Evolutionary conservation across 768 basidiomycete species (phyloP).

Genomic region (Butyriboletus loyo): DNA sequence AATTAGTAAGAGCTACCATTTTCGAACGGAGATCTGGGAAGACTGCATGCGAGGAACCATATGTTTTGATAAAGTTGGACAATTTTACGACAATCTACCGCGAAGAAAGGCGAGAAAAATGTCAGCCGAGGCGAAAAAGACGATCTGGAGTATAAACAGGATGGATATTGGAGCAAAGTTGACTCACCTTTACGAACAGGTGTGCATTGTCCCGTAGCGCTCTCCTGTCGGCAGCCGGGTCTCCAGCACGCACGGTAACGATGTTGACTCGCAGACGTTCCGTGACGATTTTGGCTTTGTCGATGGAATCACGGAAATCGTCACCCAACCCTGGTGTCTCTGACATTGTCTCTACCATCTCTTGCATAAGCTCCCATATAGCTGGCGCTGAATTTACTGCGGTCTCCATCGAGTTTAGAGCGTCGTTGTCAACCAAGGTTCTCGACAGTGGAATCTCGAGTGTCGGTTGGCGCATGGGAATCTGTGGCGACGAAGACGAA

Average conservation of each 20-base stretch:
- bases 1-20: conserved; percentile 74
- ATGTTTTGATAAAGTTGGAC: conserved; percentile 67
- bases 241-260: conserved; percentile 53
- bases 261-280: conserved; percentile 59
- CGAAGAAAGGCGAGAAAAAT: background rate
- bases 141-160: background rate
- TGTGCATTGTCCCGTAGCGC: conserved; percentile 75
- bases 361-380: conserved; percentile 81
- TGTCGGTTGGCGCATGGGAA: conserved; percentile 30
- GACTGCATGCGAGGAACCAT: conserved; percentile 54
- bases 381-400: conserved; percentile 78
- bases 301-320: conserved; percentile 53
- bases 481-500: conserved; percentile 33
- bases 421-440: conserved; percentile 72
- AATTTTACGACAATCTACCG: conserved; percentile 72
- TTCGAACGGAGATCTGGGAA: conserved; percentile 60
- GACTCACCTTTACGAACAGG: conserved; percentile 72
- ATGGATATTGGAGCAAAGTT: background rate
- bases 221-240: conserved; percentile 53
- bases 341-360: conserved; percentile 60
- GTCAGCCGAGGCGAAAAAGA: conserved; percentile 3
- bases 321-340: conserved; percentile 40
- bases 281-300: conserved; percentile 63
- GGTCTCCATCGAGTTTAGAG: conserved; percentile 71
- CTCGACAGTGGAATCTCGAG: conserved; percentile 55